Percentiles rank a stretch among this genome's conserved stretches.
Conservation (phyloP, 352 stramenopile genomes). For the Pythium dissimile region DNA sequence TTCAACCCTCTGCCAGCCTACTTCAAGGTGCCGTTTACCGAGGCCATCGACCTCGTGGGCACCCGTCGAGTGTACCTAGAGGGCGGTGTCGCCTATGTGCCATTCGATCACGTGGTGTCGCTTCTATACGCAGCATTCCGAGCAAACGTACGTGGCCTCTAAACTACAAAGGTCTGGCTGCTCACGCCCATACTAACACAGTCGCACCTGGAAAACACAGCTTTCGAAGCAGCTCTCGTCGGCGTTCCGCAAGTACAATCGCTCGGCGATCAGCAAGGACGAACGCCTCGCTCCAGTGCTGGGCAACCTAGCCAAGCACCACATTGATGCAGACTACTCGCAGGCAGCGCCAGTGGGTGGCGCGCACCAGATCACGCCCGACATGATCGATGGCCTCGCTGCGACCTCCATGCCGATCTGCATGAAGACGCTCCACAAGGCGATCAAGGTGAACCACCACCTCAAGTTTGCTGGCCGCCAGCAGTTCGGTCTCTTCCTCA, state of each 20-base stretch:
- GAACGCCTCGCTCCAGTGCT: constrained; percentile 92
- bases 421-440: constrained; percentile 95
- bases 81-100: constrained; percentile 94
- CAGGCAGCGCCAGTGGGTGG: constrained; percentile 30
- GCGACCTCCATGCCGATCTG: constrained; percentile 95
- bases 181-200: not conserved
- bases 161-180: not conserved
- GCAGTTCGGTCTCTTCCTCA: constrained; percentile 99
- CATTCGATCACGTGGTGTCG: constrained; percentile 91
- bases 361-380: constrained; percentile 77
- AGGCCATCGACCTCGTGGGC: constrained; percentile 92
- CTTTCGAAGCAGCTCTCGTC: constrained; percentile 90
- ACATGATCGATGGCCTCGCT: constrained; percentile 91
- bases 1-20: constrained; percentile 66
- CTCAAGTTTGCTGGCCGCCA: constrained; percentile 96
- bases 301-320: constrained; percentile 95
- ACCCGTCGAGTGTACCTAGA: constrained; percentile 93
- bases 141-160: constrained; percentile 47
- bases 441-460: constrained; percentile 94
- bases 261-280: constrained; percentile 90
- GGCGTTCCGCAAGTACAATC: constrained; percentile 86
- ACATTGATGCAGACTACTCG: constrained; percentile 91
- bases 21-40: constrained; percentile 97
- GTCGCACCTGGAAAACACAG: constrained; percentile 16
- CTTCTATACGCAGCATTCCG: constrained; percentile 94